phyloP scores from a whole-genome alignment of 148 eudicot genomes.

The Chenopodium formosanum region DNA sequence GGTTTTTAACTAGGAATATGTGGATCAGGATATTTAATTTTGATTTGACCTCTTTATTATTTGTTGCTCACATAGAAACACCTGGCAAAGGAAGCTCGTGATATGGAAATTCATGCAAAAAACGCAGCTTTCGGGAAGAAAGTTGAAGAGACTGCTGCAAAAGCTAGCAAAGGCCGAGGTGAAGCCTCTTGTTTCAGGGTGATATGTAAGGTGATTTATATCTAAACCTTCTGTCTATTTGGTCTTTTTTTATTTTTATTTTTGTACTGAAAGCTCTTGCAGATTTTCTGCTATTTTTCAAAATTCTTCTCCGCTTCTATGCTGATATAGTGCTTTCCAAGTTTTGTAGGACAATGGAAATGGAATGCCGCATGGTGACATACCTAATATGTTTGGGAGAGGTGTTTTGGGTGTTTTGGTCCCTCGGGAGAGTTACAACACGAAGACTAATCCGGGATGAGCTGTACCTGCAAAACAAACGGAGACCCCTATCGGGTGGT shows the following conservation, averaged over 20 bases:
- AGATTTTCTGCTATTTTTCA: not conserved
- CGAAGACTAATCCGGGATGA: too few species aligned
- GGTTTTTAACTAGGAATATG: not conserved
- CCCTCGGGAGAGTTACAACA: too few species aligned
- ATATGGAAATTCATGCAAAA: constrained; percentile 79
- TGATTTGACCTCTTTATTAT: not conserved
- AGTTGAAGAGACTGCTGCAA: constrained; percentile 59
- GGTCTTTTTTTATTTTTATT: not conserved
- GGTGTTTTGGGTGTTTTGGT: too few species aligned
- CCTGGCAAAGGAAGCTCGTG: constrained; percentile 85
- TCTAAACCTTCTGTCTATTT: not conserved
- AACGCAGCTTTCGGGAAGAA: constrained; percentile 87
- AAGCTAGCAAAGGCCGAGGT: constrained; percentile 70
- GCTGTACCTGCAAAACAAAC: too few species aligned
- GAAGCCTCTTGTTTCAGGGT: constrained; percentile 96
- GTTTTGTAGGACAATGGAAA: constrained; percentile 81
- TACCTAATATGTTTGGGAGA: too few species aligned
- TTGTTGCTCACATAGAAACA: constrained; percentile 51
- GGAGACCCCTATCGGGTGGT: too few species aligned
- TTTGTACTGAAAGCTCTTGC: not conserved
- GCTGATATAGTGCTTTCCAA: not conserved
- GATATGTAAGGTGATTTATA: constrained; percentile 75
- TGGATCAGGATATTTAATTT: not conserved
- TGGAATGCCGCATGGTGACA: constrained; percentile 76
- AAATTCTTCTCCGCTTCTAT: not conserved